Evolutionary conservation across 2,329 filamentous ascomycete genomes (phyloP).

Genomic region (Chrysoporthe cubensis): DNA sequence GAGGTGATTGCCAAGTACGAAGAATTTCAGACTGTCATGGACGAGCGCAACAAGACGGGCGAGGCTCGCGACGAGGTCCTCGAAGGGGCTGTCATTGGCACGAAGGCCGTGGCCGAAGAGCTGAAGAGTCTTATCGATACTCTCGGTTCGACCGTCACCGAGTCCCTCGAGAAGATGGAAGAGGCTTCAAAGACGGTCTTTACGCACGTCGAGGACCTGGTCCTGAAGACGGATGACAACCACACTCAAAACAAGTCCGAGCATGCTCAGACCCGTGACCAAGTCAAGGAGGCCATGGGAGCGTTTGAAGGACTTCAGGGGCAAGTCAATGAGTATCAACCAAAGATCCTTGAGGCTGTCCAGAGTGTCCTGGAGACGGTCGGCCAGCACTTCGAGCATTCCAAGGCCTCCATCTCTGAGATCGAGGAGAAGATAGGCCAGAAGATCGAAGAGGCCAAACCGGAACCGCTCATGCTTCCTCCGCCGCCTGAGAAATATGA

Average conservation of each 20-base stretch:
- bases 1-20: conserved; percentile 88
- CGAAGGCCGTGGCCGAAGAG: conserved; percentile 83
- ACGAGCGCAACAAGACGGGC: conserved; percentile 72
- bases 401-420: conserved; percentile 65
- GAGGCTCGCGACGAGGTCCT: conserved; percentile 76
- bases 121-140: conserved; percentile 85
- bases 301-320: conserved; percentile 77
- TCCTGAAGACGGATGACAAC: conserved; percentile 74
- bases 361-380: conserved; percentile 84
- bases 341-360: conserved; percentile 83
- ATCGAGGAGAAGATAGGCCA: conserved; percentile 63
- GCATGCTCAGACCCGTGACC: conserved; percentile 80
- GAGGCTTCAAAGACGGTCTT: conserved; percentile 89
- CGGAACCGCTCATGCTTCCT: conserved; percentile 61
- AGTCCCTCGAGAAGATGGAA: conserved; percentile 83
- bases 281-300: conserved; percentile 74
- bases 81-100: conserved; percentile 72
- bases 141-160: conserved; percentile 77
- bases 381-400: conserved; percentile 86
- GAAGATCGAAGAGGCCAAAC: conserved; percentile 65
- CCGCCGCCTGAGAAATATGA: conserved; percentile 63
- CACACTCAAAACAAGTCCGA: conserved; percentile 75
- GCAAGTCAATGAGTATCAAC: conserved; percentile 81
- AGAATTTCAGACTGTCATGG: conserved; percentile 74
- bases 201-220: conserved; percentile 78